Conservation (phyloP, 768 basidiomycete genomes). For the Lactifluus rugatus region DNA sequence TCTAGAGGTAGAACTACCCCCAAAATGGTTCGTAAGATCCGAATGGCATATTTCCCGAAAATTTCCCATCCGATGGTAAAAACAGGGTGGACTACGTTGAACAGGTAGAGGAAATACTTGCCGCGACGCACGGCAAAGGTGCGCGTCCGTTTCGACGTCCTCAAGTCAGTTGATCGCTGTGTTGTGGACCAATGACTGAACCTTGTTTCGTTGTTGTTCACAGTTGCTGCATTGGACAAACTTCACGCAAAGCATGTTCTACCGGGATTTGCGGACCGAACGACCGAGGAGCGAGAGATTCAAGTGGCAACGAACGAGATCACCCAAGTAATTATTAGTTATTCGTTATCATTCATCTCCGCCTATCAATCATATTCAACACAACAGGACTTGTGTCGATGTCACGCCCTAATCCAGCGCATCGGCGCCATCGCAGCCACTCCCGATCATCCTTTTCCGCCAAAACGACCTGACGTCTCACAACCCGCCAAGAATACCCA, state of each 20-base stretch:
- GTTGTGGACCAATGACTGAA: slow-evolving; percentile 15
- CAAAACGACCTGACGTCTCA: slow-evolving; percentile 38
- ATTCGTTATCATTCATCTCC: slow-evolving; percentile 5
- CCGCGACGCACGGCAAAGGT: slow-evolving; percentile 69
- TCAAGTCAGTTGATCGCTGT: slow-evolving; percentile 14
- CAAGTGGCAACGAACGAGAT: slow-evolving; percentile 77
- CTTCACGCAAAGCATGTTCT: slow-evolving; percentile 93
- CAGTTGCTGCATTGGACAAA: slow-evolving; percentile 86
- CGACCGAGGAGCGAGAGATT: slow-evolving; percentile 90
- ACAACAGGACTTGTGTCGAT: slow-evolving; percentile 32
- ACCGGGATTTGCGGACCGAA: slow-evolving; percentile 93
- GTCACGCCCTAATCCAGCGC: slow-evolving; percentile 57
- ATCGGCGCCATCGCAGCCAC: slow-evolving; percentile 39
- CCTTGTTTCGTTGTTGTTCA: slow-evolving; percentile 19
- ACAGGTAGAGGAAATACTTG: slow-evolving; percentile 75
- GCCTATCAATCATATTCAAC: slow-evolving; percentile 12
- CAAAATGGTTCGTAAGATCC: slow-evolving; percentile 58
- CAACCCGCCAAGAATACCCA: slow-evolving; percentile 95
- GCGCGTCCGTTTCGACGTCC: slow-evolving; percentile 26
- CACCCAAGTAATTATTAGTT: slow-evolving; percentile 59
- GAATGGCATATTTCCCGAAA: slow-evolving; percentile 14
- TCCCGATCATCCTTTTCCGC: slow-evolving; percentile 56
- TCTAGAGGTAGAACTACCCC: slow-evolving; percentile 58
- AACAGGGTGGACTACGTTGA: slow-evolving; percentile 87
- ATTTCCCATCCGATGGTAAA: slow-evolving; percentile 17